phyloP scores from a whole-genome alignment of 208 protist species.

The Leishmania aethiopica region DNA sequence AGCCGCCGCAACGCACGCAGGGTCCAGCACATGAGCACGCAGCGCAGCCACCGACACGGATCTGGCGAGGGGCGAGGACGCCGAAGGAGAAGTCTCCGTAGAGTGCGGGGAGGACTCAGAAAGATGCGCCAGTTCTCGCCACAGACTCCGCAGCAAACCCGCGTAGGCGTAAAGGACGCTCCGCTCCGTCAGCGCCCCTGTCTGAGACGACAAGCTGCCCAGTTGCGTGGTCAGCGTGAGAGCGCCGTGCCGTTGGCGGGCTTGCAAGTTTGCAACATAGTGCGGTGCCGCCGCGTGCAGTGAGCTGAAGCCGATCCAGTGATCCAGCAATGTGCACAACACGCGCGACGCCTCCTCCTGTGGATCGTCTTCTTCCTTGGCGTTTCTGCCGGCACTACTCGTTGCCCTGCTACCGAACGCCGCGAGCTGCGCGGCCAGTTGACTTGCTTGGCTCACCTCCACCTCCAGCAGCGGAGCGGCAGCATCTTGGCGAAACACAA shows the following conservation, averaged over 20 bases:
- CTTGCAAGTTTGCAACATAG: conserved; percentile 4
- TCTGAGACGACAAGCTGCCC: not conserved
- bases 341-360: conserved; percentile 1
- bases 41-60: not conserved
- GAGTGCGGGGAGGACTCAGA: not conserved
- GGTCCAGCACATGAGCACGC: conserved; percentile 6
- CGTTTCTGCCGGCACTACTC: not conserved
- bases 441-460: conserved; percentile 14
- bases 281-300: conserved; percentile 6
- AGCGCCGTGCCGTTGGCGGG: not conserved
- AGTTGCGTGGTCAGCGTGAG: not conserved
- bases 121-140: conserved; percentile 1
- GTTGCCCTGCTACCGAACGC: conserved; percentile 2
- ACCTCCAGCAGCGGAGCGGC: conserved; percentile 26
- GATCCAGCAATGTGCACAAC: conserved; percentile 4
- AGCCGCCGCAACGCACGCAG: not conserved
- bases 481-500: conserved; percentile 21
- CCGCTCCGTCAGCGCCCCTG: conserved; percentile 11
- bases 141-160: conserved; percentile 11
- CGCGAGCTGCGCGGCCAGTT: conserved; percentile 14
- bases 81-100: not conserved
- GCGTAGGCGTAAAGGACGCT: conserved; percentile 23
- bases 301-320: conserved; percentile 19
- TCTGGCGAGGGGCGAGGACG: not conserved
- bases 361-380: not conserved